Conservation (phyloP, 2,329 filamentous ascomycete species). For the Penicillium sp. region DNA sequence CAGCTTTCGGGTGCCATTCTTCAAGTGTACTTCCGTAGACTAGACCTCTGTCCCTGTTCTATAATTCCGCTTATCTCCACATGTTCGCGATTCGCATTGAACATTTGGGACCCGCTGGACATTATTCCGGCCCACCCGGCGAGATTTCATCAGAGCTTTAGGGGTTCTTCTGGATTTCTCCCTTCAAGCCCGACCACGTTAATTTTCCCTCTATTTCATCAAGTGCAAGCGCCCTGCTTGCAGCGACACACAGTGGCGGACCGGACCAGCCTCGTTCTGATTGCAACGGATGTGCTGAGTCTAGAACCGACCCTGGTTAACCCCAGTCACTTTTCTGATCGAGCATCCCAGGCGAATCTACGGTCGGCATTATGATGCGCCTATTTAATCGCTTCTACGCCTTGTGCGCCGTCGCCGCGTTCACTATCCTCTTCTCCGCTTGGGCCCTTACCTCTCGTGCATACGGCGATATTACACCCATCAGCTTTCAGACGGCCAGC, state of each 20-base stretch:
- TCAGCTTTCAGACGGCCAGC: slow-evolving; percentile 18
- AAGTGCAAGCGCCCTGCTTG: not conserved
- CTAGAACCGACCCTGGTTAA: not conserved
- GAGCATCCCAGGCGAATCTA: not conserved
- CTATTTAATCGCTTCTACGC: slow-evolving; percentile 30
- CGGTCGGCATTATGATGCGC: slow-evolving; percentile 18
- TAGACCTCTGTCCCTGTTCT: not conserved
- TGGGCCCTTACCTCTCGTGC: slow-evolving; percentile 26
- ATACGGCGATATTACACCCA: slow-evolving; percentile 17
- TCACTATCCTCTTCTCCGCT: slow-evolving; percentile 28
- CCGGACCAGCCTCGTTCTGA: not conserved
- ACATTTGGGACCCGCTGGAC: slow-evolving; percentile 2
- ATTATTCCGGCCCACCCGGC: slow-evolving; percentile 3
- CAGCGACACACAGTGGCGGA: not conserved
- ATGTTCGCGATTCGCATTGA: not conserved
- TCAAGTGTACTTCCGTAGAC: too few species aligned
- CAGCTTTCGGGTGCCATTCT: not conserved
- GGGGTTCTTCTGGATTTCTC: not conserved
- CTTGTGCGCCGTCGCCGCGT: slow-evolving; percentile 27
- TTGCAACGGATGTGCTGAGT: not conserved
- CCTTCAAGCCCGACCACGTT: not conserved
- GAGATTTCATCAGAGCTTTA: not conserved
- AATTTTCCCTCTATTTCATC: not conserved
- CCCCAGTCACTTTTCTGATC: not conserved
- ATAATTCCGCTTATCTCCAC: not conserved